Conservation (phyloP, 768 basidiomycete species). For the Pleurotus tuber-regium region DNA sequence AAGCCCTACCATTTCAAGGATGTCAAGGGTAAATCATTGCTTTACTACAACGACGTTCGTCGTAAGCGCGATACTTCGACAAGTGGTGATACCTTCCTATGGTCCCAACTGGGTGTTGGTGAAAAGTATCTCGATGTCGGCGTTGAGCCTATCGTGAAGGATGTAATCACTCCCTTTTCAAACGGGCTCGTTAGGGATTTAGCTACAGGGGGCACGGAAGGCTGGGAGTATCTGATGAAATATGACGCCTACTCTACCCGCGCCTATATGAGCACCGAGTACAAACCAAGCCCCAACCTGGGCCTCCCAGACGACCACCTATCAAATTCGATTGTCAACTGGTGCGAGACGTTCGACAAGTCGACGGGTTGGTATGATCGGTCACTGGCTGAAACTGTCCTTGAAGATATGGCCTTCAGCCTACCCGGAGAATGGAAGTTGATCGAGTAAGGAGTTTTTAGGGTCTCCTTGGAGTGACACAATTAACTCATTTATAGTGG, state of each 20-base stretch:
- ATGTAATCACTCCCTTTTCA: conserved; percentile 21
- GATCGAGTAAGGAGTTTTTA: conserved; percentile 19
- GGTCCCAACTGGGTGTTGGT: conserved; percentile 7
- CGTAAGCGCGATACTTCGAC: conserved; percentile 4
- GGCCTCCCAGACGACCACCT: conserved; percentile 14
- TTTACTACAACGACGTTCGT: conserved; percentile 21
- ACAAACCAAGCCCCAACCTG: conserved; percentile 15
- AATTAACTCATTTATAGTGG: conserved; percentile 14
- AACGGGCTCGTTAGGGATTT: conserved; percentile 22
- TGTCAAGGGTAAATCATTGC: conserved; percentile 16
- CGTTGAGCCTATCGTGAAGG: conserved; percentile 2
- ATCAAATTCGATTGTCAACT: conserved; percentile 26
- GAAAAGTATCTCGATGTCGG: neutral
- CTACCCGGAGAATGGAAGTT: conserved; percentile 18
- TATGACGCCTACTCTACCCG: conserved; percentile 28
- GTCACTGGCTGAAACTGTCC: conserved; percentile 31
- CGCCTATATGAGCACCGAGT: conserved; percentile 17
- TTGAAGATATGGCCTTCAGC: conserved; percentile 27
- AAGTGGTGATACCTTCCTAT: conserved; percentile 11
- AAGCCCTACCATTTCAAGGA: neutral
- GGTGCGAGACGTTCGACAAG: conserved; percentile 30
- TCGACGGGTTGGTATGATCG: conserved; percentile 31
- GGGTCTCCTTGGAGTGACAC: neutral
- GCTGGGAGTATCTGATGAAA: conserved; percentile 24
- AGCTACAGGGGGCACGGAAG: conserved; percentile 11